phyloP scores from a whole-genome alignment of 1,284 basidiomycete genomes.

The Boletus holoroseus region DNA sequence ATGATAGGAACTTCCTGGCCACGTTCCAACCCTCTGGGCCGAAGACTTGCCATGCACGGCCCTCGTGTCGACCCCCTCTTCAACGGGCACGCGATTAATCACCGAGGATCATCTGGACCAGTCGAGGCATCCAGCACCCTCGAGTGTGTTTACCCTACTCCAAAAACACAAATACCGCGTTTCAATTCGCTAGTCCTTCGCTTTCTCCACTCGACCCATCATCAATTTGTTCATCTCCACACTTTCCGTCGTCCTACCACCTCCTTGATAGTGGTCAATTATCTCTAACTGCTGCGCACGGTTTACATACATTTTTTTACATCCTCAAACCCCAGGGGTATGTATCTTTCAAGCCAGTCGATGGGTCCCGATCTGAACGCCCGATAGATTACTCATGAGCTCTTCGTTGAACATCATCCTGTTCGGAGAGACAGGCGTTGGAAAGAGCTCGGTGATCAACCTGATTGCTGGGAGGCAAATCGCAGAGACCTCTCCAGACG shows the following conservation, averaged over 20 bases:
- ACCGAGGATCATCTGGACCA: slow-evolving; percentile 22
- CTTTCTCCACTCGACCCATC: slow-evolving; percentile 1
- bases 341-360: slow-evolving; percentile 5
- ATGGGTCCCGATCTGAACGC: slow-evolving; percentile 17
- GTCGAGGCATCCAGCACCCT: slow-evolving; percentile 16
- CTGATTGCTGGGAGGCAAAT: slow-evolving; percentile 27
- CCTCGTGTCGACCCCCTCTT: slow-evolving; percentile 23
- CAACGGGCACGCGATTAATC: slow-evolving; percentile 21
- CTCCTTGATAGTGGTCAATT: background rate
- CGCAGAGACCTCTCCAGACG: slow-evolving; percentile 26
- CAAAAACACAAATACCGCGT: slow-evolving; percentile 20
- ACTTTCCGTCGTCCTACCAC: background rate
- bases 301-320: background rate
- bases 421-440: slow-evolving; percentile 33
- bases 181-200: background rate
- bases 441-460: slow-evolving; percentile 34
- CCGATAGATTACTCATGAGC: slow-evolving; percentile 19
- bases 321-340: slow-evolving; percentile 10
- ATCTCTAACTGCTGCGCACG: background rate
- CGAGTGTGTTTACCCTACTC: background rate
- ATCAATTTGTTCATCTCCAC: background rate
- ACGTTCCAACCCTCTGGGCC: slow-evolving; percentile 12
- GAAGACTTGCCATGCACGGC: slow-evolving; percentile 3
- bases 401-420: slow-evolving; percentile 29
- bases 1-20: slow-evolving; percentile 15